phyloP scores from a whole-genome alignment of 805 yeast species.

The Wickerhamiella sorbophila region DNA sequence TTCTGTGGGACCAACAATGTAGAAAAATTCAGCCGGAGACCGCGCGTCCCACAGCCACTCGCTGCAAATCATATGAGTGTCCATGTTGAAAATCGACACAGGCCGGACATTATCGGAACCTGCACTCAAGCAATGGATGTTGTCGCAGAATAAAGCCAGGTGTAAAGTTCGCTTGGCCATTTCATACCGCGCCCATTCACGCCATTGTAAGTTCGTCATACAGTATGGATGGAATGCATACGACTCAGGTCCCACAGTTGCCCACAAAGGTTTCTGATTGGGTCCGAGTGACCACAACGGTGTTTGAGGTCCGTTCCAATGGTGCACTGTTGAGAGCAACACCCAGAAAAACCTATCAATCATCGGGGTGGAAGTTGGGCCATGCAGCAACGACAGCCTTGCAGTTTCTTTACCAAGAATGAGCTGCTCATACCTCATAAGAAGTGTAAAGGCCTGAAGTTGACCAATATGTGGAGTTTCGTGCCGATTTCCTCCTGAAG shows the following conservation, averaged over 20 bases:
- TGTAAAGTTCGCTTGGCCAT: conserved; percentile 26
- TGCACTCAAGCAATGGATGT: conserved; percentile 11
- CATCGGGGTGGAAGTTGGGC: conserved; percentile 14
- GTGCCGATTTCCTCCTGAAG: conserved; percentile 7
- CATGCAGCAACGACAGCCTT: conserved; percentile 5
- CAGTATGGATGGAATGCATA: conserved; percentile 20
- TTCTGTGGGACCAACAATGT: conserved; percentile 17
- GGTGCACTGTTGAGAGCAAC: conserved; percentile 12
- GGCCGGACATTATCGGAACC: conserved; percentile 3
- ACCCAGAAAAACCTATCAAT: conserved; percentile 18
- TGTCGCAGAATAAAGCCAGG: conserved; percentile 20
- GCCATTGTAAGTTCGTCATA: conserved; percentile 28
- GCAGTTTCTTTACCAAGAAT: conserved; percentile 13
- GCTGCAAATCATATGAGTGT: conserved; percentile 21
- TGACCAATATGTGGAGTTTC: conserved; percentile 14
- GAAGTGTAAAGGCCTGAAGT: conserved; percentile 21
- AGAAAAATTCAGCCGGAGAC: conserved; percentile 18
- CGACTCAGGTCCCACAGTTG: conserved; percentile 16
- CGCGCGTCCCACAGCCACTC: conserved; percentile 21
- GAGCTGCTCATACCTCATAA: conserved; percentile 21
- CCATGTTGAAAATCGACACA: conserved; percentile 21
- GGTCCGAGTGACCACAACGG: background rate
- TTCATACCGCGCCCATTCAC: conserved; percentile 34
- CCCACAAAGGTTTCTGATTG: conserved; percentile 16
- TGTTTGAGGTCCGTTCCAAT: conserved; percentile 9